These are phyloP conservation scores for Chernovozyma aurita DNA, from an alignment of 1,139 yeast genomes.

Conservation along the genomic window DNA sequence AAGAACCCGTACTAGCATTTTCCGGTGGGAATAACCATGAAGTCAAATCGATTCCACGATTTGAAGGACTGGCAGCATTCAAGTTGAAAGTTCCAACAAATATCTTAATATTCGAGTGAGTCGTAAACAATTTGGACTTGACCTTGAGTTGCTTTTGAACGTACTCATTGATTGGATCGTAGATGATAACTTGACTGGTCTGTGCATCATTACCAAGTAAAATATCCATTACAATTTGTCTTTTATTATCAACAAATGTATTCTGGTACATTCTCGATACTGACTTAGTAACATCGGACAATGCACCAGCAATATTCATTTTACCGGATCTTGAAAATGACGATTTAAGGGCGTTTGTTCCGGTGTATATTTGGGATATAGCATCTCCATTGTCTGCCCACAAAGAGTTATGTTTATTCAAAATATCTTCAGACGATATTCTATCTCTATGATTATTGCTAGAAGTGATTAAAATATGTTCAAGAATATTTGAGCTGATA, in stretches of 20 bases:
- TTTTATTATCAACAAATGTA: slow-evolving; percentile 87
- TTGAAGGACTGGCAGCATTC: slow-evolving; percentile 60
- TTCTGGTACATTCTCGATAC: slow-evolving; percentile 94
- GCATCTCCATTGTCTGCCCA: slow-evolving; percentile 99
- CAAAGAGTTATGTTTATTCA: slow-evolving; percentile 66
- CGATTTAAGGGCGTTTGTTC: slow-evolving; percentile 93
- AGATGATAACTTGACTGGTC: slow-evolving; percentile 66
- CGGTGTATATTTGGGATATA: slow-evolving; percentile 92
- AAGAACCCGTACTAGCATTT: slow-evolving; percentile 34
- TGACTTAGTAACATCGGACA: slow-evolving; percentile 93
- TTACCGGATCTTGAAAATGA: slow-evolving; percentile 92
- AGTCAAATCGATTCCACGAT: slow-evolving; percentile 50
- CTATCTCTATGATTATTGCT: slow-evolving; percentile 20
- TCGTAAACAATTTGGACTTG: slow-evolving; percentile 54
- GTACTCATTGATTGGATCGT: slow-evolving; percentile 84
- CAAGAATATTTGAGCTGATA: slow-evolving; percentile 55
- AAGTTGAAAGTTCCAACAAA: slow-evolving; percentile 88
- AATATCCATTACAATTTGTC: slow-evolving; percentile 83
- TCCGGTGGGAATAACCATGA: slow-evolving; percentile 80
- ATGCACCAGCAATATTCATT: slow-evolving; percentile 93
- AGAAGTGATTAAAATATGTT: slow-evolving; percentile 54
- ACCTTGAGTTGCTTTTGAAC: slow-evolving; percentile 58
- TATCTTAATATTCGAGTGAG: slow-evolving; percentile 53
- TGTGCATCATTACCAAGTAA: slow-evolving; percentile 74
- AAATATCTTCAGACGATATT: slow-evolving; percentile 40